Evolutionary conservation across 352 stramenopile genomes (phyloP), one percentile per base, ranked within the genome.

Genomic region (Hyaloperonospora brassicae): DNA sequence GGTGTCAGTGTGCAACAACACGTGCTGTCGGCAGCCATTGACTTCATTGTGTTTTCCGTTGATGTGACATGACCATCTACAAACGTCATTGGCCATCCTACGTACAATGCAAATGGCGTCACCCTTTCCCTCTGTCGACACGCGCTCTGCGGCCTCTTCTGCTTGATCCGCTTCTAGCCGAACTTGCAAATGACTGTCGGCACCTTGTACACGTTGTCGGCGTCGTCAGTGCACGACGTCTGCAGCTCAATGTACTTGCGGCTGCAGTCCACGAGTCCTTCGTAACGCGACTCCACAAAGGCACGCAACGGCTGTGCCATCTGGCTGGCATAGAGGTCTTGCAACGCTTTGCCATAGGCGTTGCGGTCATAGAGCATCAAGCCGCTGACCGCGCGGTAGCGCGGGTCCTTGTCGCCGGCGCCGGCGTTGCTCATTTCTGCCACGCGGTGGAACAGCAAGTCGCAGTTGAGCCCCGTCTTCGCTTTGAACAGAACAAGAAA

Each of bases 141-240:
- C 47, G 50, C 55, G 51, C 22, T 25, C 10, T 11, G 23, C 31
- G 48, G 30, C 39, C 39, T 41, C 45, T 52, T 24, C 31, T 34
- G 27, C 27, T 34, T 34, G 27, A 34, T 8, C 8, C 47, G 30
- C 23, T 30, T 61, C 61, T 71, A 90, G 46, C 63, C 68, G 62
- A 90, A 88, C 72, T 88, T 90, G 70, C 80, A 93, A 52, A 93
- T 74, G 55, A 93, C 80, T n/a, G 79, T 91, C 30, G 83, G 83
- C 41, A 93, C 81, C 58, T 83, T 86, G 73, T 80, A 93, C 46
- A 87, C 75, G 41, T 86, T 80, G 38, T 70, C 80, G n/a, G 81
- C 72, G 55, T 91, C 80, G 56, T 93, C 80, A 55, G 79, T 87
- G 67, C 83, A 93, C 59, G 80, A 91, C 24, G 74, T 87, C 65